Evolutionary conservation across 2,329 filamentous ascomycete species (phyloP).

Genomic region (Salinomyces thailandicus): DNA sequence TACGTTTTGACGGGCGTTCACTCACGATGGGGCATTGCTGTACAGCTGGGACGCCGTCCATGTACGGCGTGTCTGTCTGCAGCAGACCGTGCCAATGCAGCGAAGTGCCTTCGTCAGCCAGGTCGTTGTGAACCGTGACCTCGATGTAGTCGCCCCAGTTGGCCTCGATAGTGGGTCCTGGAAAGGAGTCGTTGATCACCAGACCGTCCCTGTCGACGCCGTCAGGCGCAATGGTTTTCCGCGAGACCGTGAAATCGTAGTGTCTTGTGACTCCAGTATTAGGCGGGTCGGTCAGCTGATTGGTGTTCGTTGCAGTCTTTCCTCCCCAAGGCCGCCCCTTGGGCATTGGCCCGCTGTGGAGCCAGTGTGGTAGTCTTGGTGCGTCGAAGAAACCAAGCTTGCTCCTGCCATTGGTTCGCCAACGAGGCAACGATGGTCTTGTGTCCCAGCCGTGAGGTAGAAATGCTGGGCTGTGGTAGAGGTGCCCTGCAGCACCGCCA

Average conservation of each 20-base stretch:
- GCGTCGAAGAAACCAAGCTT: slow-evolving; percentile 17
- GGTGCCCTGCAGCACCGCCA: slow-evolving; percentile 9
- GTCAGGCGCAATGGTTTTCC: slow-evolving; percentile 23
- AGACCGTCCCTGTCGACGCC: slow-evolving; percentile 22
- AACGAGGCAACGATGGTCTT: slow-evolving; percentile 12
- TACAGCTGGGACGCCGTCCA: slow-evolving; percentile 40
- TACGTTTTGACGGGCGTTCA: too few relatives aligned
- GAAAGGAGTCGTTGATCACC: slow-evolving; percentile 26
- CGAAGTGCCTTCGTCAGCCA: slow-evolving; percentile 33
- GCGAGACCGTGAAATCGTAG: slow-evolving; percentile 25
- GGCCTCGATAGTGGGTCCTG: slow-evolving; percentile 26
- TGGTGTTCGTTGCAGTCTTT: slow-evolving; percentile 17
- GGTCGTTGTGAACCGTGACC: slow-evolving; percentile 26
- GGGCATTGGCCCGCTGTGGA: slow-evolving; percentile 13
- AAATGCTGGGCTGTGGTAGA: slow-evolving; percentile 13
- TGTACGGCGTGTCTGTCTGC: slow-evolving; percentile 43
- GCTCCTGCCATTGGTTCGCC: slow-evolving; percentile 18
- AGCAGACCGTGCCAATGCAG: slow-evolving; percentile 44
- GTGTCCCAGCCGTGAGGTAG: slow-evolving; percentile 11
- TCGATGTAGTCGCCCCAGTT: slow-evolving; percentile 28
- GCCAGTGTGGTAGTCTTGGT: slow-evolving; percentile 15
- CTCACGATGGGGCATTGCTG: slow-evolving; percentile 39
- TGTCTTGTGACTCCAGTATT: slow-evolving; percentile 25
- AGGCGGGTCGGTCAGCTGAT: slow-evolving; percentile 15
- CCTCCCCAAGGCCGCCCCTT: slow-evolving; percentile 19